Base-by-base conservation (phyloP, 1,139 yeast species). In the Scheffersomyces insectosa region DNA sequence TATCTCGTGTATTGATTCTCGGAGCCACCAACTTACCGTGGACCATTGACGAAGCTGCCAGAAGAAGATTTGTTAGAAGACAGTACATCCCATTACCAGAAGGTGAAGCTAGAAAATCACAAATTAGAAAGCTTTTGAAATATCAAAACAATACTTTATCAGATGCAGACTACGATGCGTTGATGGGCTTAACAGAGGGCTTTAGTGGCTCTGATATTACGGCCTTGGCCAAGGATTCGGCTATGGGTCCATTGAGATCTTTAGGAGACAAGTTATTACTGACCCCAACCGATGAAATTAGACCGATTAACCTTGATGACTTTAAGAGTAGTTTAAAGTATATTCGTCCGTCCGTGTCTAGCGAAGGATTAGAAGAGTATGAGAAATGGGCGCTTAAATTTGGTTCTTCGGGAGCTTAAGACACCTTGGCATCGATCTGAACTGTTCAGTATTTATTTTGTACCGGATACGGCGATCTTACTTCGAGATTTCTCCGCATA, bases 1-100 rank as follows among this genome's bases (percentile, higher is more conserved):
- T 65, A 32, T 64, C 68, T 48, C 71, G 98, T 43, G 99, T 93
- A 3, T 74, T 93, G 28, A 96, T 93, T 3, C 70, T 93, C 33
- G 99, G 98, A 0, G 99, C 99, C 1, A 93, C 99, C 0, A 93
- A 93, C 62, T 66, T 93, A 51, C 99, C 99, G 0, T 93, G 99
- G 99, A 86, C 90, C 3, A 91, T 93, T 49, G 99, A 93, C 65
- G 99, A 95, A 62, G 99, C 99, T 3, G 99, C 99, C 0, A 74
- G 99, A 57, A 79, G 99, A 62, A 78, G 99, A 54, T 93, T 93
- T 68, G 97, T 88, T 5, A 78, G 96, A 51, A 73, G 98, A 43
- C 97, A 90, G 61, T 91, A 93, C 63, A 93, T 93, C 43, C 99
- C 99, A 3, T 70, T 93, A 43, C 99, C 99, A 0, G 99, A 93